phyloP scores from a whole-genome alignment of 805 yeast species.

The Yamadazyma sp. region DNA sequence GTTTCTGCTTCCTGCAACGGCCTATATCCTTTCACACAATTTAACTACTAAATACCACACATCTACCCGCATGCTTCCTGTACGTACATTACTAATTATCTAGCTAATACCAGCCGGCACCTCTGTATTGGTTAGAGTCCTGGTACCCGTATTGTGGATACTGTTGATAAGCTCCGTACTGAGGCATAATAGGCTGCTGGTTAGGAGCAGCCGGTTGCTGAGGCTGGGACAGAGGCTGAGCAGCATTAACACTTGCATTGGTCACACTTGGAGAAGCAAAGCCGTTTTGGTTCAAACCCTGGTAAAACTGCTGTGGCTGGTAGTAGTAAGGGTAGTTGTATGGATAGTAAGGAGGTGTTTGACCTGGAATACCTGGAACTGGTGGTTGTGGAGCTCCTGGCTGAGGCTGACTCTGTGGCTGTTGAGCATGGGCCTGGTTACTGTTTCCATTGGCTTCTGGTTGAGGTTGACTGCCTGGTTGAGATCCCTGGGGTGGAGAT shows the following conservation, averaged over 20 bases:
- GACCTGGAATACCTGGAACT: slow-evolving; percentile 16
- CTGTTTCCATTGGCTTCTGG: slow-evolving; percentile 2
- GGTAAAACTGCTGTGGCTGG: slow-evolving; percentile 38
- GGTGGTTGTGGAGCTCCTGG: slow-evolving; percentile 6
- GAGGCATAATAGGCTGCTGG: slow-evolving; percentile 42
- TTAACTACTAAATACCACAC: too few species aligned
- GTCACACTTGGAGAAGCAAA: slow-evolving; percentile 12
- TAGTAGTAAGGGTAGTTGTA: slow-evolving; percentile 44
- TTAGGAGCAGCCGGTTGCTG: slow-evolving; percentile 16
- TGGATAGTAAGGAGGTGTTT: slow-evolving; percentile 32
- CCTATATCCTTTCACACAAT: too few species aligned
- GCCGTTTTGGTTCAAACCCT: slow-evolving; percentile 18
- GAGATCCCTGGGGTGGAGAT: slow-evolving; percentile 15
- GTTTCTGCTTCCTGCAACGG: too few species aligned
- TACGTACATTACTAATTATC: slow-evolving; percentile 5
- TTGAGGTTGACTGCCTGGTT: slow-evolving; percentile 6
- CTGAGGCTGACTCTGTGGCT: neutral
- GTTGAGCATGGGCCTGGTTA: slow-evolving; percentile 1
- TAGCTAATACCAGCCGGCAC: slow-evolving; percentile 36
- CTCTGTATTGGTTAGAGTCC: slow-evolving; percentile 43
- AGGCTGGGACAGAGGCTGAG: slow-evolving; percentile 16
- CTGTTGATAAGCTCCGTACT: slow-evolving; percentile 47
- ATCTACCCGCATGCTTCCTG: too few species aligned
- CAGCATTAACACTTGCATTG: slow-evolving; percentile 10
- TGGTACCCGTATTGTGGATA: slow-evolving; percentile 49